These are phyloP conservation scores for Elongisporangium anandrum DNA, from an alignment of 352 stramenopile species.

Conservation along the genomic window DNA sequence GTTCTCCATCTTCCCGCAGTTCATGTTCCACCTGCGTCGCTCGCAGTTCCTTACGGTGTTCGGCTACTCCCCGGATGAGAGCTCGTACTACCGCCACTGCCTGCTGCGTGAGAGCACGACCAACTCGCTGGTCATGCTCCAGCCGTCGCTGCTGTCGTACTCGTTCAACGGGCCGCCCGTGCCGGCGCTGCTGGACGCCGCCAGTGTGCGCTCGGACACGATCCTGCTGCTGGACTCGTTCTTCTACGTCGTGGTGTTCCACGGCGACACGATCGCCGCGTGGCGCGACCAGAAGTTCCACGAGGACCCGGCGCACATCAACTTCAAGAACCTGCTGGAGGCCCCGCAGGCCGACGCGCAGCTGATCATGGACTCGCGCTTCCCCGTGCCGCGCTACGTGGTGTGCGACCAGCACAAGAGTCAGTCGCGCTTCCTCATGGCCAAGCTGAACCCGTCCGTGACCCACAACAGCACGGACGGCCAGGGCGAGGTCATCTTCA, in stretches of 20 bases:
- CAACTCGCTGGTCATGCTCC: constrained; percentile 99
- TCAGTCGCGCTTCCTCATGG: constrained; percentile 99
- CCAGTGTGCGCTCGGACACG: constrained; percentile 95
- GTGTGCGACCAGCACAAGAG: constrained; percentile 99
- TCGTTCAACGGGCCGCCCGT: constrained; percentile 91
- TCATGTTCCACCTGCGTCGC: constrained; percentile 99
- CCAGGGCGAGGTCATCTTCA: constrained; percentile 97
- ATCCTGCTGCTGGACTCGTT: constrained; percentile 99
- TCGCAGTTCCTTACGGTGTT: constrained; percentile 99
- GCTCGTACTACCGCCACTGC: constrained; percentile 94
- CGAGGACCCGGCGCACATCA: constrained; percentile 93
- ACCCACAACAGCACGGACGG: constrained; percentile 96
- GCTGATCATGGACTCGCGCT: constrained; percentile 98
- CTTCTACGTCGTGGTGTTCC: constrained; percentile 99
- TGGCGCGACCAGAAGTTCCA: constrained; percentile 98
- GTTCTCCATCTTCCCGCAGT: constrained; percentile 99
- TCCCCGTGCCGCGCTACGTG: constrained; percentile 98
- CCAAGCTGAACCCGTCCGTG: constrained; percentile 98
- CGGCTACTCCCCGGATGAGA: constrained; percentile 98
- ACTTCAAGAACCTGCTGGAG: constrained; percentile 98
- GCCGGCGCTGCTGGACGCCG: constrained; percentile 85
- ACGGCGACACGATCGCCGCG: constrained; percentile 98
- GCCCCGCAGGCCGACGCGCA: constrained; percentile 97
- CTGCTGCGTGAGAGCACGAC: constrained; percentile 95
- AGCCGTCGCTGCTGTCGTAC: constrained; percentile 99